Conservation (phyloP, 75 land plant genomes). For the Selaginella moellendorffii region DNA sequence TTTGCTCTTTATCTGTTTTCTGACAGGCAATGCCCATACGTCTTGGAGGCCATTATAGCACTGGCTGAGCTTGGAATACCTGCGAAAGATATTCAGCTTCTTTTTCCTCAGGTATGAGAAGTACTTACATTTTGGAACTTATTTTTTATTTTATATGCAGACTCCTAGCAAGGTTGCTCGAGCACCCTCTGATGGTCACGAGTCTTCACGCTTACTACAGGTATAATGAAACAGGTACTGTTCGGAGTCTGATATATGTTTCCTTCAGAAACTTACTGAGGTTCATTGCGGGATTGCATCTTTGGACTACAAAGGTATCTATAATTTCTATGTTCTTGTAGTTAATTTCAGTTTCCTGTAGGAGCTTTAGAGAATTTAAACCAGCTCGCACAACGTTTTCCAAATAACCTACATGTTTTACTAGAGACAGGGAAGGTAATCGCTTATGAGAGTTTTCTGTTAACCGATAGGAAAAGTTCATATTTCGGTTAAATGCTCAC, state of each 20-base stretch:
- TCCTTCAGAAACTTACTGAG: slow-evolving; percentile 89
- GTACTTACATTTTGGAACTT: not conserved
- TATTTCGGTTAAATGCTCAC: too few relatives aligned
- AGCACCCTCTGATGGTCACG: slow-evolving; percentile 43
- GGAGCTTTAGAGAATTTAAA: slow-evolving; percentile 52
- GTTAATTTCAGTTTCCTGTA: slow-evolving; percentile 9
- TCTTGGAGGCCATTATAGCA: slow-evolving; percentile 2
- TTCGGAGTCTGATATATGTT: too few relatives aligned
- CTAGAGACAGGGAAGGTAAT: slow-evolving; percentile 84
- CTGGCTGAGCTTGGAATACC: slow-evolving; percentile 1
- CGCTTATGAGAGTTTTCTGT: too few relatives aligned
- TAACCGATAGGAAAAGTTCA: too few relatives aligned
- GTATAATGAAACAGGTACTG: too few relatives aligned
- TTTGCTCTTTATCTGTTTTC: not conserved
- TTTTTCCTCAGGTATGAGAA: not conserved
- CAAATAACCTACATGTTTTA: slow-evolving; percentile 62
- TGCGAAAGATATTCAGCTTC: not conserved
- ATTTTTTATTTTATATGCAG: slow-evolving; percentile 26
- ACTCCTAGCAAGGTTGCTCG: slow-evolving; percentile 51
- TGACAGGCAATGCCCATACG: slow-evolving; percentile 3
- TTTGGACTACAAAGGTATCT: slow-evolving; percentile 77
- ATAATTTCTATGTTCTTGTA: not conserved
- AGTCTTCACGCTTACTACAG: slow-evolving; percentile 70
- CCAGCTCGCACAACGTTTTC: slow-evolving; percentile 63
- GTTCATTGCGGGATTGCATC: slow-evolving; percentile 71